Conservation (phyloP, 1,284 basidiomycete species). For the Ganoderma lucidum region DNA sequence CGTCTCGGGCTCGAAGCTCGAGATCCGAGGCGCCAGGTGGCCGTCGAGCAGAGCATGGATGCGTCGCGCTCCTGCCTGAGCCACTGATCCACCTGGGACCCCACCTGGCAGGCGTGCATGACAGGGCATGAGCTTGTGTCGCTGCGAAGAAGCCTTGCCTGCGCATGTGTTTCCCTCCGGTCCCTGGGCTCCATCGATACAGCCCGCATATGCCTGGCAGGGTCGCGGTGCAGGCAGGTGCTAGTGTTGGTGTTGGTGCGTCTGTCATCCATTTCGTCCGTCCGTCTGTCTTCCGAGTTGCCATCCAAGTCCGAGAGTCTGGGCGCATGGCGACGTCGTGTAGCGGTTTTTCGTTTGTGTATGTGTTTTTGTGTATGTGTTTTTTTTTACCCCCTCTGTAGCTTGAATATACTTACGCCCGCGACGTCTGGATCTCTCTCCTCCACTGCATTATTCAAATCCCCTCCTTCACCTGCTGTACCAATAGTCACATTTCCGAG, state of each 20-base stretch:
- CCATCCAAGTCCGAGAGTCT: not conserved
- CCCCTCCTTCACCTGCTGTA: conserved; percentile 15
- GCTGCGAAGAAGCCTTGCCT: conserved; percentile 4
- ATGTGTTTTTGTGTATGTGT: too few species aligned
- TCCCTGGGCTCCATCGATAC: not conserved
- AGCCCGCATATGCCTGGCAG: conserved; percentile 4
- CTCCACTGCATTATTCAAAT: not conserved
- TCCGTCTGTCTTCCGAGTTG: not conserved
- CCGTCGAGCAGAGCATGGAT: not conserved
- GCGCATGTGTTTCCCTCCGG: conserved; percentile 1
- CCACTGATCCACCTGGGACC: not conserved
- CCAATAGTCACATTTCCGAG: conserved; percentile 20
- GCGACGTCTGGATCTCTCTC: too few species aligned
- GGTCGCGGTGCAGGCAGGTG: not conserved
- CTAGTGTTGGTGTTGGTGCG: not conserved
- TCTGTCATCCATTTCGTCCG: not conserved
- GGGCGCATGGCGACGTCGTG: not conserved
- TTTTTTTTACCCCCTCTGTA: not conserved
- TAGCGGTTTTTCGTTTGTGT: not conserved
- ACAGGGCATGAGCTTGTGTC: conserved; percentile 1
- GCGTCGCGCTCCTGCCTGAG: not conserved
- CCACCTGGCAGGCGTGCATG: conserved; percentile 2
- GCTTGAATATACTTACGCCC: conserved; percentile 8
- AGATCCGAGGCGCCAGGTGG: not conserved
- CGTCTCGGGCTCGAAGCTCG: not conserved